phyloP scores from a whole-genome alignment of 495 filamentous ascomycete genomes.

The Neurospora africana region DNA sequence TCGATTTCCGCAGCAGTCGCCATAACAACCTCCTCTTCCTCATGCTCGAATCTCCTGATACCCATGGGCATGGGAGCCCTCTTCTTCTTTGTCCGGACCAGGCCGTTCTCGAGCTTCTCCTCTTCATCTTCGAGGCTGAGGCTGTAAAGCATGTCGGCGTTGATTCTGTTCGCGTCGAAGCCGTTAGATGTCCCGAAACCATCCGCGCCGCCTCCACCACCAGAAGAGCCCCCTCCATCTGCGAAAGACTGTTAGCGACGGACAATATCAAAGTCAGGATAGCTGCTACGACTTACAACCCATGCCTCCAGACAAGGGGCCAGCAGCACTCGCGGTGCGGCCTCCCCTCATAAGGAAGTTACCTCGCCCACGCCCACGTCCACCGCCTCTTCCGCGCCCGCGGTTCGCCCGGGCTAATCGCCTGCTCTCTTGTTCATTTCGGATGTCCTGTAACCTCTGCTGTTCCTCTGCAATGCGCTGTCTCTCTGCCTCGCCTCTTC shows the following conservation, averaged over 20 bases:
- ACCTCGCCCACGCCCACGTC: slow-evolving; percentile 30
- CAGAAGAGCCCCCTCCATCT: slow-evolving; percentile 21
- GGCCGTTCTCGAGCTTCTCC: slow-evolving; percentile 6
- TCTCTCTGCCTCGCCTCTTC: slow-evolving; percentile 33
- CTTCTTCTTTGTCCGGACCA: slow-evolving; percentile 12
- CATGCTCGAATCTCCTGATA: slow-evolving; percentile 41
- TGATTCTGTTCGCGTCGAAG: slow-evolving; percentile 26
- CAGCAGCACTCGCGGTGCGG: slow-evolving; percentile 21
- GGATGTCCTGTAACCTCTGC: slow-evolving; percentile 18
- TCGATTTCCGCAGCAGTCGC: slow-evolving; percentile 44
- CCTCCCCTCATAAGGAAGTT: slow-evolving; percentile 22
- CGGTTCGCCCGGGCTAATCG: slow-evolving; percentile 12
- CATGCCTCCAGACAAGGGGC: slow-evolving; percentile 28
- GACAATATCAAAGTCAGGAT: not conserved
- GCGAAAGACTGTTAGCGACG: slow-evolving; percentile 6
- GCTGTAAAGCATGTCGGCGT: slow-evolving; percentile 32
- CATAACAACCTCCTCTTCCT: slow-evolving; percentile 39
- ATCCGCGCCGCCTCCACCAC: slow-evolving; percentile 20
- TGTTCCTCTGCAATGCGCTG: slow-evolving; percentile 29
- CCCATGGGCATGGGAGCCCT: slow-evolving; percentile 32
- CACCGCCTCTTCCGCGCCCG: slow-evolving; percentile 23
- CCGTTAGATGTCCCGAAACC: slow-evolving; percentile 17
- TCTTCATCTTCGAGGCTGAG: slow-evolving; percentile 21
- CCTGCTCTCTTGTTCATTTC: slow-evolving; percentile 22
- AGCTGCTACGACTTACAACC: slow-evolving; percentile 17